Base-by-base conservation (phyloP, 768 basidiomycete genomes). In the Hydnomerulius pinastri region DNA sequence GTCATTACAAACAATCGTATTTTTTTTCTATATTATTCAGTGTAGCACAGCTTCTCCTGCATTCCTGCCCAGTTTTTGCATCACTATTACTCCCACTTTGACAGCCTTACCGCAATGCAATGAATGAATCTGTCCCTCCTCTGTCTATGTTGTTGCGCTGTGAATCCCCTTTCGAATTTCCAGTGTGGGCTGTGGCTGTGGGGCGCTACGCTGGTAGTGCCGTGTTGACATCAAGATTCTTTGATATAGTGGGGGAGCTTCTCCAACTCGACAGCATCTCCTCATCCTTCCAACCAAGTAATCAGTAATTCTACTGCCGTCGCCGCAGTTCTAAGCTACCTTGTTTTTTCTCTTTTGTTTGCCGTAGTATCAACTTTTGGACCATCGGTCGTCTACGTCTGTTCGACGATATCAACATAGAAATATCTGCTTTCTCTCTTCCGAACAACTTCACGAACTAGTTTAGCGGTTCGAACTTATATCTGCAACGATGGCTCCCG, bases 401-500 rank as follows among this genome's bases (percentile, higher is more conserved):
- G n/a, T n/a, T n/a, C n/a, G n/a, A n/a, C n/a, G n/a, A n/a, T n/a
- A n/a, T n/a, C n/a, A n/a, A n/a, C n/a, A n/a, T n/a, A n/a, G n/a
- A n/a, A n/a, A n/a, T 20, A 29, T 46, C 21, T 13, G 12, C 15
- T 24, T 41, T 27, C 39, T 4, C 37, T 23, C 11, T 11, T 18
- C 17, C 13, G 18, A 35, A 15, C 48, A 7, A 35, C 17, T 6
- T 17, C 7, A 56, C 56, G 23, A 46, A 24, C 29, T 21, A 24
- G 7, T 27, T 23, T 8, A 13, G 30, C 23, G 37, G 41, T 9
- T 2, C 6, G 12, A 25, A 21, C 27, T 18, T 35, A 12, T 39
- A 43, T 42, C n/a, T 38, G 25, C 54, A n/a, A n/a, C n/a, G 20
- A 92, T 92, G 90, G 77, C 86, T n/a, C 90, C 90, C n/a, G 82